phyloP scores from a whole-genome alignment of 495 filamentous ascomycete genomes.

The Xylaria castorea region DNA sequence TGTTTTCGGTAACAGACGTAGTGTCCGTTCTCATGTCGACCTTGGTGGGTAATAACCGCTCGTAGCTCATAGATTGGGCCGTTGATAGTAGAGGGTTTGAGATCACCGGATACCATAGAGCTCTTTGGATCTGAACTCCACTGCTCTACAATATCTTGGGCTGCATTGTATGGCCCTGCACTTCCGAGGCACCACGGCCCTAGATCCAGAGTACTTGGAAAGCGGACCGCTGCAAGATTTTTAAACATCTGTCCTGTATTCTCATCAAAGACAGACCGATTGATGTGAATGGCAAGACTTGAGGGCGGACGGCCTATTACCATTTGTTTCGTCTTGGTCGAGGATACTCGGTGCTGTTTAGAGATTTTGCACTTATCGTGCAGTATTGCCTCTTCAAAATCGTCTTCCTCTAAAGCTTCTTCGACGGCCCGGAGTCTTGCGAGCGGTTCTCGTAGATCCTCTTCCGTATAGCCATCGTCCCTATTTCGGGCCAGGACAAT shows the following conservation, averaged over 20 bases:
- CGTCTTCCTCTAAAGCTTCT: slow-evolving; percentile 74
- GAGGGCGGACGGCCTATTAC: slow-evolving; percentile 82
- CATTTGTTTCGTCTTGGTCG: slow-evolving; percentile 87
- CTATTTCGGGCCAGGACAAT: slow-evolving; percentile 43
- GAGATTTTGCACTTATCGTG: slow-evolving; percentile 75
- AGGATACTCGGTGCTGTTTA: slow-evolving; percentile 67
- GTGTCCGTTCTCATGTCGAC: slow-evolving; percentile 92
- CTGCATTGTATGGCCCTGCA: slow-evolving; percentile 28
- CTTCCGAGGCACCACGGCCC: slow-evolving; percentile 78
- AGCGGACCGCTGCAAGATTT: slow-evolving; percentile 78
- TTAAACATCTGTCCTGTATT: slow-evolving; percentile 77
- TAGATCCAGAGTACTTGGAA: slow-evolving; percentile 76
- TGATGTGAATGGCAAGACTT: slow-evolving; percentile 84
- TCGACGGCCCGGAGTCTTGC: slow-evolving; percentile 66
- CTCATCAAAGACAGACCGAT: slow-evolving; percentile 90
- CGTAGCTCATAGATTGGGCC: slow-evolving; percentile 79
- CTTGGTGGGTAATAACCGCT: slow-evolving; percentile 87
- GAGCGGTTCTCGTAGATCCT: slow-evolving; percentile 40
- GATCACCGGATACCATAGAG: slow-evolving; percentile 69
- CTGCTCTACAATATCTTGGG: slow-evolving; percentile 57
- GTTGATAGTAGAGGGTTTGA: slow-evolving; percentile 47
- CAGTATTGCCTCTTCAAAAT: slow-evolving; percentile 79
- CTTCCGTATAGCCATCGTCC: slow-evolving; percentile 29
- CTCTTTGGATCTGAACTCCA: slow-evolving; percentile 70
- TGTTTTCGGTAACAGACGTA: slow-evolving; percentile 89